These are phyloP conservation scores for Botrytis byssoidea DNA, from an alignment of 2,329 filamentous ascomycete genomes.

Conservation along the genomic window DNA sequence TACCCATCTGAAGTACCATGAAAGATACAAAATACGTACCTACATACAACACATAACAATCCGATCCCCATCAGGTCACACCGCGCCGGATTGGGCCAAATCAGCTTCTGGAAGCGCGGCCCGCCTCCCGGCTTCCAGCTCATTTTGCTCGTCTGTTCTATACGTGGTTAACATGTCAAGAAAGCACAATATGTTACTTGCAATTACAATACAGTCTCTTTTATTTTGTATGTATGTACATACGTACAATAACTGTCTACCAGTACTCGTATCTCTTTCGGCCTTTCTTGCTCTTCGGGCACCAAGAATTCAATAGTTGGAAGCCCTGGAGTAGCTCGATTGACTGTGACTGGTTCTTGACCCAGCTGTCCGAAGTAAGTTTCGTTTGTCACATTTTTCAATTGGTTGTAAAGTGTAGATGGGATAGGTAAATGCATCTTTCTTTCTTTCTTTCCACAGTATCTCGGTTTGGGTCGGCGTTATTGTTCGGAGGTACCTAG, in stretches of 20 bases:
- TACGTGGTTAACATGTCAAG: not conserved
- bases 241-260: too few relatives aligned
- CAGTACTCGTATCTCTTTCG: not conserved
- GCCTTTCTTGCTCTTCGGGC: not conserved
- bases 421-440: not conserved
- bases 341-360: not conserved
- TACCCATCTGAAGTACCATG: not conserved
- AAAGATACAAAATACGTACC: not conserved
- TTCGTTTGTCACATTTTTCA: not conserved
- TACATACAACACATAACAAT: not conserved
- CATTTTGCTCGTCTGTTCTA: not conserved
- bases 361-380: not conserved
- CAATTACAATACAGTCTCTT: not conserved
- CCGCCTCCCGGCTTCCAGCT: constrained; percentile 1
- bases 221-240: too few relatives aligned
- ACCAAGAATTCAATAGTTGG: not conserved
- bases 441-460: not conserved
- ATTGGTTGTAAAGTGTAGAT: not conserved
- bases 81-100: not conserved
- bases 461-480: not conserved
- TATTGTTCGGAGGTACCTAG: not conserved
- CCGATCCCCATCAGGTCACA: not conserved
- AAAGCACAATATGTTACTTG: not conserved
- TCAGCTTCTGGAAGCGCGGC: not conserved
- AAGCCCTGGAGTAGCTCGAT: not conserved